Conservation (phyloP, 2,329 filamentous ascomycete genomes). For the Bipolaris zeicola region DNA sequence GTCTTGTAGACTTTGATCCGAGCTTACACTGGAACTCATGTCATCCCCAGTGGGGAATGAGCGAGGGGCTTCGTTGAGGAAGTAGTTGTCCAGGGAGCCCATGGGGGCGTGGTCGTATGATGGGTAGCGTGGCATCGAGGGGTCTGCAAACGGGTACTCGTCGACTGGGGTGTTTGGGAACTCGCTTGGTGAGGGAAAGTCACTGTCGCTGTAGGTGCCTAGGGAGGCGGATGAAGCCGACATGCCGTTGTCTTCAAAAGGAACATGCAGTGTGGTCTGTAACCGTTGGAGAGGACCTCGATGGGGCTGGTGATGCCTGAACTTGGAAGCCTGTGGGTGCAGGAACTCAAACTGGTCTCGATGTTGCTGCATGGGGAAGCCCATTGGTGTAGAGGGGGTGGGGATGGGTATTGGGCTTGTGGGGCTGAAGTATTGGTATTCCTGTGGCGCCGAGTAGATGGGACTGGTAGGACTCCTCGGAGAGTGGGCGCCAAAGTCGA, state of each 20-base stretch:
- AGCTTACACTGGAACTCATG: slow-evolving; percentile 54
- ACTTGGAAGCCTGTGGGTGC: slow-evolving; percentile 44
- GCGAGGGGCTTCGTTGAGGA: slow-evolving; percentile 44
- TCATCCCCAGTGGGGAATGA: slow-evolving; percentile 48
- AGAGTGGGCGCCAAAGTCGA: slow-evolving; percentile 43
- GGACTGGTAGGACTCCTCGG: slow-evolving; percentile 46
- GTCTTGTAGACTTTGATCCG: slow-evolving; percentile 53
- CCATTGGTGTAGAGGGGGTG: slow-evolving; percentile 42
- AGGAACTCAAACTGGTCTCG: slow-evolving; percentile 48
- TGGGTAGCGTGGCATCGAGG: slow-evolving; percentile 46
- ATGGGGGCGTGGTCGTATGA: slow-evolving; percentile 44
- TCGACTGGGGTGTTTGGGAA: slow-evolving; percentile 55
- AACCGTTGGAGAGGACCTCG: slow-evolving; percentile 50
- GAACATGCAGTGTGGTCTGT: slow-evolving; percentile 49
- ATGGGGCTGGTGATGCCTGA: slow-evolving; percentile 47
- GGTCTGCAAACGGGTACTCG: slow-evolving; percentile 50
- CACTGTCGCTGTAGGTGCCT: slow-evolving; percentile 55
- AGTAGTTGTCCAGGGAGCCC: slow-evolving; percentile 47
- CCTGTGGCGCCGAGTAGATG: slow-evolving; percentile 43
- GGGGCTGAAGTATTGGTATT: slow-evolving; percentile 45
- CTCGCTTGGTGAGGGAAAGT: slow-evolving; percentile 55
- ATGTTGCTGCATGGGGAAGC: slow-evolving; percentile 48
- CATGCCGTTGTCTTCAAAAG: slow-evolving; percentile 50
- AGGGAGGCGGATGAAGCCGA: slow-evolving; percentile 55
- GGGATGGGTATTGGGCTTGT: slow-evolving; percentile 51